Evolutionary conservation across 768 basidiomycete species (phyloP).

Genomic region (Amanita subjunquillea): DNA sequence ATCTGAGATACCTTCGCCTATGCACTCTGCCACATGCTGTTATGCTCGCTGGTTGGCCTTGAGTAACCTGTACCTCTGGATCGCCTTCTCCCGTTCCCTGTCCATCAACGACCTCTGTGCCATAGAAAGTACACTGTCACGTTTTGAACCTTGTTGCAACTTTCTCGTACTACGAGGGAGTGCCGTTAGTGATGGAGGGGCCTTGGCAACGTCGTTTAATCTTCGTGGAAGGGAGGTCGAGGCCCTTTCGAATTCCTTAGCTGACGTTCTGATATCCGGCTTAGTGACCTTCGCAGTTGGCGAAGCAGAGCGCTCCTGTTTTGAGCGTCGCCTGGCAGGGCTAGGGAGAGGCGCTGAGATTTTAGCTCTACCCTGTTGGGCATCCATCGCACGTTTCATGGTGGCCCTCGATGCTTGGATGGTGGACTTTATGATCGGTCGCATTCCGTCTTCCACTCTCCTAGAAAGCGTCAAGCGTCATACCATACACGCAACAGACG

Average conservation of each 20-base stretch:
- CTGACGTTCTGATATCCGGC: conserved; percentile 7
- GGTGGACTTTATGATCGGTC: conserved; percentile 51
- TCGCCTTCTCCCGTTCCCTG: conserved; percentile 59
- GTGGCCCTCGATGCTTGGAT: conserved; percentile 45
- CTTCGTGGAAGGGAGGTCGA: conserved; percentile 51
- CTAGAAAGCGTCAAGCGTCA: conserved; percentile 21
- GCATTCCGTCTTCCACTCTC: conserved; percentile 66
- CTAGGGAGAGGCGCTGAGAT: background rate
- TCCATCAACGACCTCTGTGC: conserved; percentile 74
- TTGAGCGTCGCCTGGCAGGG: background rate
- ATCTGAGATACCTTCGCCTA: conserved; percentile 1
- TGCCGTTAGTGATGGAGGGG: conserved; percentile 53
- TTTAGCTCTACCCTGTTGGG: background rate
- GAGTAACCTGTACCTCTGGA: conserved; percentile 57
- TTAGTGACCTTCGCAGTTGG: conserved; percentile 1
- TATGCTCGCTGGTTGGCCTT: conserved; percentile 42
- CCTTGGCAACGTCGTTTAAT: conserved; percentile 62
- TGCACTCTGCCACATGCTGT: conserved; percentile 10
- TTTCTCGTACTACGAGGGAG: conserved; percentile 36
- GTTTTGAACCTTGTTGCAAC: conserved; percentile 15
- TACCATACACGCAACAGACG: background rate
- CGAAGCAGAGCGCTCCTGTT: conserved; percentile 8
- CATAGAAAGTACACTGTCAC: conserved; percentile 52
- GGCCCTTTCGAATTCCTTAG: conserved; percentile 38
- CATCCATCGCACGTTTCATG: conserved; percentile 6